Evolutionary conservation across 2,329 filamentous ascomycete genomes (phyloP), one percentile per base, ranked within the genome.

Genomic region (Botryotinia convoluta): DNA sequence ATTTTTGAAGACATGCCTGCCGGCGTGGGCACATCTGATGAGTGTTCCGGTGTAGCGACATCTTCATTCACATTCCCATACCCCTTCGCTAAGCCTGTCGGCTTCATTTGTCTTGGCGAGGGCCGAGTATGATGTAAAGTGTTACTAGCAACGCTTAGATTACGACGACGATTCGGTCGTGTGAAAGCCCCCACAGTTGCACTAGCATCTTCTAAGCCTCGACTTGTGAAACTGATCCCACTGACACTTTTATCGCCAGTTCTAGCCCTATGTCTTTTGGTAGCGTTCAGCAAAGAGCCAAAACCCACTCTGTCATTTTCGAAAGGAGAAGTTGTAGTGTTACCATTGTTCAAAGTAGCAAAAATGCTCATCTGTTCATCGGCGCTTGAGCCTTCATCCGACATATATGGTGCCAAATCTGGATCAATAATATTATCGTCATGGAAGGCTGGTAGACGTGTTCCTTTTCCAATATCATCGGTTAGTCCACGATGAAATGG

Each of bases 381-480:
- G 54, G 93, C 95, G 78, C 94, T 98, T 2, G 95, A 97, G 65
- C 93, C 94, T 77, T 93, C 91, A 81, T 99, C 96, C 10, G 96
- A 99, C 86, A 99, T 92, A 83, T 97, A 99, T 48, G 94, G 93
- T 8, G 95, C 95, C 71, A 99, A 85, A 79, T 99, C 96, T 1
- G 96, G 96, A 80, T 99, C 96, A 77, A 99, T 98, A 77, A 99
- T 97, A 80, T 96, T 98, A 84, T 99, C 96, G 80, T 96, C 94
- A 81, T 99, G 96, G 78, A 99, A 98, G n/a, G 94, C 94, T 26
- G 95, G 92, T 51, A 97, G 87, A 60, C 90, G 89, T 12, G 89
- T 85, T 76, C 90, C 91, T 75, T 87, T 89, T 6, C 86, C 84
- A 65, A 87, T 84, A 74, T 94, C 91, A 70, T 97, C 89, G 16